These are phyloP conservation scores for Chrysochromulina tobinii DNA, from an alignment of 78 protist genomes.

Conservation along the genomic window DNA sequence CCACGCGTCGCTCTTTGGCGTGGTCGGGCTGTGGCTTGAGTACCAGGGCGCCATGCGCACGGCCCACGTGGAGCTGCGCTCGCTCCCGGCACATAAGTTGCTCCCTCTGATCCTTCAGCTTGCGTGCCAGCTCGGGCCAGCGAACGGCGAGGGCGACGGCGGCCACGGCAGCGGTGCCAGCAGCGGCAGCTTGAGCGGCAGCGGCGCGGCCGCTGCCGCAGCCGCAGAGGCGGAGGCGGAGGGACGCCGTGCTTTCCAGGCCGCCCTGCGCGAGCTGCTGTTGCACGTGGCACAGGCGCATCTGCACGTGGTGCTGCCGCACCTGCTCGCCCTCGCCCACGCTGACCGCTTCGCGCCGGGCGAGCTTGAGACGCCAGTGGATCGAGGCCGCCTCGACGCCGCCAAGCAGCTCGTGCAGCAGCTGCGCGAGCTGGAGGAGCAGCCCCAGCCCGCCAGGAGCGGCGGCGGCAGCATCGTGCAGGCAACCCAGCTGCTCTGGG, in stretches of 20 bases:
- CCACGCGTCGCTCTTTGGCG: neutral
- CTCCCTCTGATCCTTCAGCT: neutral
- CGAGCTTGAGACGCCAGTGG: neutral
- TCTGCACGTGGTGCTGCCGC: slow-evolving; percentile 3
- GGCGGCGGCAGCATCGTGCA: neutral
- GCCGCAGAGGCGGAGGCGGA: too few relatives aligned
- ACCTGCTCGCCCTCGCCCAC: neutral
- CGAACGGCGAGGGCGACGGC: neutral
- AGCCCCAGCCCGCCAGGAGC: too few relatives aligned
- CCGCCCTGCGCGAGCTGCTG: neutral
- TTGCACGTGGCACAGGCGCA: neutral
- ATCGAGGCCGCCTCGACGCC: neutral
- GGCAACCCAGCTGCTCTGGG: neutral
- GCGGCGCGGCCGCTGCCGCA: too few relatives aligned
- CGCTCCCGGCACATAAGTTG: neutral
- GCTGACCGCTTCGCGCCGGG: neutral
- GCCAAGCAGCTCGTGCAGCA: neutral
- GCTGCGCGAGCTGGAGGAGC: too few relatives aligned
- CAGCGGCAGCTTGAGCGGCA: too few relatives aligned
- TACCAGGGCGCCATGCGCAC: neutral
- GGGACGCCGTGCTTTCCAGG: neutral
- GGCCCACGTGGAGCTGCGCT: neutral
- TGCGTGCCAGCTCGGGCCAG: neutral
- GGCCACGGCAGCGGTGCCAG: neutral
- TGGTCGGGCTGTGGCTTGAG: neutral